A percentile compares a stretch with the other conserved stretches of the same genome.
phyloP scores from a whole-genome alignment of 768 basidiomycete species.

The Ramaria sp. region DNA sequence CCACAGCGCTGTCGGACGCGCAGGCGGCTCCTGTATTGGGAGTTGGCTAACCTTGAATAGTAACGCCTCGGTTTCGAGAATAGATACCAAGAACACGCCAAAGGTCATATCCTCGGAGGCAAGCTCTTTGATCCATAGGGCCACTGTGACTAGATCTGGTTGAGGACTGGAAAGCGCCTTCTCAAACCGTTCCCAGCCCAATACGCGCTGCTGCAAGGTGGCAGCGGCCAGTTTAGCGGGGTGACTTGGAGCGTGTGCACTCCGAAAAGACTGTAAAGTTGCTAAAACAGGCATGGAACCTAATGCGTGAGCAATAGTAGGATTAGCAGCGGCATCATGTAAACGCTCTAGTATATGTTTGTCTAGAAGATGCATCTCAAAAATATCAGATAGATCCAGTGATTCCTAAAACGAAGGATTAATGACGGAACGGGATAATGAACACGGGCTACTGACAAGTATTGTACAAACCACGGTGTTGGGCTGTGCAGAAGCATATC shows the following conservation, averaged over 20 bases:
- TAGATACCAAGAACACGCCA: slow-evolving; percentile 7
- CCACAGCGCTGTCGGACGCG: background rate
- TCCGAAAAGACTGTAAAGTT: slow-evolving; percentile 22
- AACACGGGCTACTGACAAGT: background rate
- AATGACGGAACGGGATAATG: background rate
- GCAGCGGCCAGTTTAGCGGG: slow-evolving; percentile 35
- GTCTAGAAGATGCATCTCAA: slow-evolving; percentile 2
- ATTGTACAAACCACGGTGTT: background rate
- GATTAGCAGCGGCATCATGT: slow-evolving; percentile 10
- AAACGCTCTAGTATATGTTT: slow-evolving; percentile 8
- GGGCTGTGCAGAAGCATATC: slow-evolving; percentile 2
- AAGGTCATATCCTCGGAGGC: slow-evolving; percentile 6
- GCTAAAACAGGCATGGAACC: slow-evolving; percentile 1
- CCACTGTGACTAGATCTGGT: slow-evolving; percentile 40
- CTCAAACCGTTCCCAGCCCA: slow-evolving; percentile 51
- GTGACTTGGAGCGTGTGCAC: slow-evolving; percentile 27
- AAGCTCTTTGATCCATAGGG: slow-evolving; percentile 36
- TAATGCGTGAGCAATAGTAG: slow-evolving; percentile 6
- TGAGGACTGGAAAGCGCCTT: slow-evolving; percentile 46
- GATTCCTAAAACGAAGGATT: background rate
- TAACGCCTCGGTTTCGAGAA: background rate
- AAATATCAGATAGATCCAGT: slow-evolving; percentile 6
- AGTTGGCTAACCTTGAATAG: background rate
- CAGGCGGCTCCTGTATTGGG: background rate
- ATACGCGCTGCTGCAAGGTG: slow-evolving; percentile 39